Conservation (phyloP, 805 yeast species). For the Kluyveromyces starmeri region DNA sequence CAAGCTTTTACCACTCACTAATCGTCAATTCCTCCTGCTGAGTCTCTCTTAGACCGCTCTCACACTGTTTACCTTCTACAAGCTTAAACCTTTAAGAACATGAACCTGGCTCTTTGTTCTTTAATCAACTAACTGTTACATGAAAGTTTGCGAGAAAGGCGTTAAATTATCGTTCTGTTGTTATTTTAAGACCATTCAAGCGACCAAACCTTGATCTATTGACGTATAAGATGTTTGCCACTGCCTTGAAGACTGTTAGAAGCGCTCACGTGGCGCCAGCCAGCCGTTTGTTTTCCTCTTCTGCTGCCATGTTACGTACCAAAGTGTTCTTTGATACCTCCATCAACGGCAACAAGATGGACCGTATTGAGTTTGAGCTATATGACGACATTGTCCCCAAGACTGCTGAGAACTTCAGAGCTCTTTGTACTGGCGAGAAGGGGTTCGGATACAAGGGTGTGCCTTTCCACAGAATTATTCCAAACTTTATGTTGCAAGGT, state of each 20-base stretch:
- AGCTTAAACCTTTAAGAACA: no score
- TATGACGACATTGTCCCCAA: conserved; percentile 48
- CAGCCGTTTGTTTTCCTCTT: conserved; percentile 42
- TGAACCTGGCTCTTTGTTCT: no score
- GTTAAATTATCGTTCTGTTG: no score
- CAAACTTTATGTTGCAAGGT: conserved; percentile 95
- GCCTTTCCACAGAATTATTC: conserved; percentile 88
- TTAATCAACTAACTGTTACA: no score
- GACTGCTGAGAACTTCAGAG: conserved; percentile 76
- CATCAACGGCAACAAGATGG: conserved; percentile 39
- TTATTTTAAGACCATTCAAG: no score
- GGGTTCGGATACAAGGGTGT: conserved; percentile 79
- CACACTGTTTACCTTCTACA: no score
- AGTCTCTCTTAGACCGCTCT: no score
- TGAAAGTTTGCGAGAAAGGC: no score
- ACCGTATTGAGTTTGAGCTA: conserved; percentile 29
- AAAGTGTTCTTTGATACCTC: conserved; percentile 52
- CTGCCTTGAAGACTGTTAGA: conserved; percentile 3
- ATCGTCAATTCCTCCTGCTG: no score
- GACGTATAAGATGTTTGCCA: conserved; percentile 1
- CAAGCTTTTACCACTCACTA: no score
- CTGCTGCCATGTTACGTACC: conserved; percentile 38
- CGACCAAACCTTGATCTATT: no score
- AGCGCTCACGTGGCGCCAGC: background rate
- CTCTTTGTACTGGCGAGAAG: conserved; percentile 83